phyloP scores from a whole-genome alignment of 1,284 basidiomycete species.

The Coniophora puteana region DNA sequence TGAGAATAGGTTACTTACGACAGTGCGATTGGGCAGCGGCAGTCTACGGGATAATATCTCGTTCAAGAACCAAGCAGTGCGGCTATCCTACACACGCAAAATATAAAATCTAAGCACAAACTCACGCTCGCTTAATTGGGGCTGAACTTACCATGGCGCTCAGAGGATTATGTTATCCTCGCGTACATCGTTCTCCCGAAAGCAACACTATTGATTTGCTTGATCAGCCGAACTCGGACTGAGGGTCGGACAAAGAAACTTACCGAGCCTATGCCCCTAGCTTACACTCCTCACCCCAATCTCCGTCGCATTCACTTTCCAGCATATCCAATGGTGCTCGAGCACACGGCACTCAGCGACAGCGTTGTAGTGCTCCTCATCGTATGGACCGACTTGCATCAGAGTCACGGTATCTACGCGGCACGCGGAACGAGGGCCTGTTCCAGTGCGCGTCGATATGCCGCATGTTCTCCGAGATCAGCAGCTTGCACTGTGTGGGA shows the following conservation, averaged over 20 bases:
- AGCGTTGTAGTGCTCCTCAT: constrained; percentile 36
- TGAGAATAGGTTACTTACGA: constrained; percentile 33
- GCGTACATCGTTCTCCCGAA: constrained; percentile 56
- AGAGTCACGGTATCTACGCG: constrained; percentile 59
- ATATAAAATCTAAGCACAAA: background rate
- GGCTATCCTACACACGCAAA: constrained; percentile 44
- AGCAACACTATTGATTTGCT: constrained; percentile 48
- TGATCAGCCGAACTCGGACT: constrained; percentile 5
- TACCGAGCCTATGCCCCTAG: constrained; percentile 49
- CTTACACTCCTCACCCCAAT: constrained; percentile 39
- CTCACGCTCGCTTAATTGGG: background rate
- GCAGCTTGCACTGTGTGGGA: constrained; percentile 25
- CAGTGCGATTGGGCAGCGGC: constrained; percentile 52
- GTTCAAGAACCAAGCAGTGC: constrained; percentile 55
- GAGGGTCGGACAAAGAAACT: background rate
- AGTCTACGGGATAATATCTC: constrained; percentile 52
- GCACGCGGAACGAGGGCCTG: constrained; percentile 50
- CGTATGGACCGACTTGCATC: constrained; percentile 38
- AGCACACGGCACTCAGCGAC: constrained; percentile 63
- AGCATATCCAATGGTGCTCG: constrained; percentile 49
- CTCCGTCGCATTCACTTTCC: constrained; percentile 35
- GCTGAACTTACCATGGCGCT: constrained; percentile 43
- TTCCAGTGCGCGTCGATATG: constrained; percentile 38
- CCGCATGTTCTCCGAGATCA: constrained; percentile 38
- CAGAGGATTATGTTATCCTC: constrained; percentile 53